Base-by-base conservation (phyloP, 306 rosid genomes). In the Medicago arabica region DNA sequence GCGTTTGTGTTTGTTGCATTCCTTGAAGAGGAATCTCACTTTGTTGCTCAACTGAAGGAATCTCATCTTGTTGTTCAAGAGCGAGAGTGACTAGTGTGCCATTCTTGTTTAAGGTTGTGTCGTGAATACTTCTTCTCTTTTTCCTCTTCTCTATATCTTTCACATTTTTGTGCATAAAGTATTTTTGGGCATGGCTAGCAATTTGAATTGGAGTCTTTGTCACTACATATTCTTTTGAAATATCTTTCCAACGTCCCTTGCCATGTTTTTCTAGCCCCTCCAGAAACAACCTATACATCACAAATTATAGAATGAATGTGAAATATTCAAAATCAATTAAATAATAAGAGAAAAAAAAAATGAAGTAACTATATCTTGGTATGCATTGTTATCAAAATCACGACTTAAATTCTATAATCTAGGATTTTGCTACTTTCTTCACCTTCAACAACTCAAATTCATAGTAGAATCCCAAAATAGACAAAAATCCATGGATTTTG, bases 111-210 rank as follows among this genome's bases (percentile, higher is more conserved):
- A 12, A 14, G 11, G 12, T 34, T 15, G 39, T 62, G 23, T 62
- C 68, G 9, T 62, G 68, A 9, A 62, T 62, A 4, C 68, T 62
- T 62, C 31, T 62, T 36, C 46, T 62, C 13, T 36, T 25, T 5
- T 9, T 28, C 4, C 4, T 53, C 21, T 9, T 9, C 28, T 2
- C 13, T 34, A n/a, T 62, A 7, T 14, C 4, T 8, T 1, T n/a
- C 3, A 0, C 6, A 8, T 39, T 16, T 15, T 62, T 6, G 7
- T 14, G 46, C 0, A n/a, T 8, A 6, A 1, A 62, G 23, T 15
- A 62, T 10, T 62, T 62, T 62, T 62, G 68, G 18, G 68, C 68
- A 62, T 62, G 68, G 8, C 47, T 63, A 63, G 68, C 68, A 63
- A 63, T 7, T 63, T 63, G 68, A 4, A 1, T 15, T 36, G 68